Percentiles rank a stretch among this genome's conserved stretches.
Evolutionary conservation across 2,329 filamentous ascomycete genomes (phyloP).

Genomic region (Pseudopithomyces maydicus): DNA sequence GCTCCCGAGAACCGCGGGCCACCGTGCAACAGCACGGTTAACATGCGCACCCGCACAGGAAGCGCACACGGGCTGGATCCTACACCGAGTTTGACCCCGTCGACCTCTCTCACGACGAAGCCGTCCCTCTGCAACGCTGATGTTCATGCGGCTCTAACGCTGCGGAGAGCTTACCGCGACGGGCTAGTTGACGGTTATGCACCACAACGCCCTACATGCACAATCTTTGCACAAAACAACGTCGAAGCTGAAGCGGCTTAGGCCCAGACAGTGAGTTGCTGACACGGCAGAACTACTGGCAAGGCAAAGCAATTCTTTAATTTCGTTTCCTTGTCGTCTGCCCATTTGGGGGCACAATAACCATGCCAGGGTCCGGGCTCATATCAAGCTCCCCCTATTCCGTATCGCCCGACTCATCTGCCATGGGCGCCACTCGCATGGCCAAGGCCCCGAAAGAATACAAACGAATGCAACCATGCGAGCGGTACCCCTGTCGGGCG

Average conservation of each 20-base stretch:
- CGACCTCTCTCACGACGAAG: neutral
- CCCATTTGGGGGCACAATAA: slow-evolving; percentile 38
- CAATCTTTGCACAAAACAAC: slow-evolving; percentile 21
- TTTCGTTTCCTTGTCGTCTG: slow-evolving; percentile 34
- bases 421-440: slow-evolving; percentile 26
- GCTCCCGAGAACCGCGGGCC: neutral
- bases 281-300: slow-evolving; percentile 35
- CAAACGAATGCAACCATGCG: slow-evolving; percentile 33
- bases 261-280: slow-evolving; percentile 26
- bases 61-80: neutral
- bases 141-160: slow-evolving; percentile 11
- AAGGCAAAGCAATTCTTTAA: slow-evolving; percentile 38
- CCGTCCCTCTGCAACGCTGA: neutral
- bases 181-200: slow-evolving; percentile 18
- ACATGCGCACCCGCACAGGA: neutral
- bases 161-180: slow-evolving; percentile 7
- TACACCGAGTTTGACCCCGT: neutral
- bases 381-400: slow-evolving; percentile 37
- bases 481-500: slow-evolving; percentile 29
- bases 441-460: slow-evolving; percentile 30
- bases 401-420: slow-evolving; percentile 32
- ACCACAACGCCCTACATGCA: slow-evolving; percentile 10
- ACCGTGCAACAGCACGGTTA: neutral
- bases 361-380: slow-evolving; percentile 27
- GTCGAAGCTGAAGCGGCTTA: slow-evolving; percentile 20